These are phyloP conservation scores for Leishmania amazonensis DNA, from an alignment of 208 protist species.

Conservation along the genomic window DNA sequence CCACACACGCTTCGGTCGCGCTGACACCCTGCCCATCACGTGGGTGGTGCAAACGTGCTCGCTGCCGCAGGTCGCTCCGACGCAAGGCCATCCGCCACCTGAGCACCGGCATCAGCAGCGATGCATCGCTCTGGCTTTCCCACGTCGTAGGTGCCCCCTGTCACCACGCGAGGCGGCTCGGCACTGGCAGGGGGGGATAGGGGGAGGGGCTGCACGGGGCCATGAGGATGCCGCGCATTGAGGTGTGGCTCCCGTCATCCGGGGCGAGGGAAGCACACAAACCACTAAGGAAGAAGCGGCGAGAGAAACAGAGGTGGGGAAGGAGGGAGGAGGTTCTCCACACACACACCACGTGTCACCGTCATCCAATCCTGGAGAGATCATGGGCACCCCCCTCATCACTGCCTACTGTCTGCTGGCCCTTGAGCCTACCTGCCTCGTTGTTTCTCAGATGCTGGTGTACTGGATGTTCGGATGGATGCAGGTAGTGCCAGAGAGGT, in stretches of 20 bases:
- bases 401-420: neutral
- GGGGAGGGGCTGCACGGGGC: too few species aligned
- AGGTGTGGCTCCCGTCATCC: neutral
- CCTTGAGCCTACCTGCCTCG: neutral
- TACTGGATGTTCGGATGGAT: constrained; percentile 45
- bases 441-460: constrained; percentile 19
- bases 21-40: too few species aligned
- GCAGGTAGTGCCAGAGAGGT: constrained; percentile 57
- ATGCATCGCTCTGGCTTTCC: too few species aligned
- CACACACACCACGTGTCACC: neutral
- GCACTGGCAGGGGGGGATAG: neutral
- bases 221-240: neutral
- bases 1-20: too few species aligned
- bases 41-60: too few species aligned
- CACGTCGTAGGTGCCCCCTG: neutral
- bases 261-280: neutral
- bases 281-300: neutral
- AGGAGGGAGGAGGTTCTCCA: neutral
- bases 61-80: too few species aligned
- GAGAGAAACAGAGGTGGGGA: neutral
- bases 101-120: too few species aligned
- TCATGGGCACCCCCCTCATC: neutral
- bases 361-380: neutral
- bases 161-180: neutral
- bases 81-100: too few species aligned